These are phyloP conservation scores for Penicillium chermesinum DNA, from an alignment of 495 filamentous ascomycete species.

Conservation along the genomic window DNA sequence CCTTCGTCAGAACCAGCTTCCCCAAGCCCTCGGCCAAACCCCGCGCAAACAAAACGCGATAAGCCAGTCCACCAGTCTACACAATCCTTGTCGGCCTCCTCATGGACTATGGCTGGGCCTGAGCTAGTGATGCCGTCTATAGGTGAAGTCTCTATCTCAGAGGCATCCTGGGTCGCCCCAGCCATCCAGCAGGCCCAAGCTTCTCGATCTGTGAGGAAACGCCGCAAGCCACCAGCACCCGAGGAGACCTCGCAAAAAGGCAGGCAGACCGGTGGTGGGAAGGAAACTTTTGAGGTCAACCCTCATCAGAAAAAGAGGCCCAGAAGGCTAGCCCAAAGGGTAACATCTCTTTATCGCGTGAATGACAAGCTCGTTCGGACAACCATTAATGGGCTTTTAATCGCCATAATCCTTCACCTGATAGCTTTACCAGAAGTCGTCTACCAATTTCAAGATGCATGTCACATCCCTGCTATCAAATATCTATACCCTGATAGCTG, in stretches of 20 bases:
- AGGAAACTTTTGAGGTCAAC: not conserved
- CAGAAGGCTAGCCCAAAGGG: not conserved
- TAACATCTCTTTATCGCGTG: not conserved
- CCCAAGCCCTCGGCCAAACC: slow-evolving; percentile 5
- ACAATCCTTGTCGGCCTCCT: slow-evolving; percentile 28
- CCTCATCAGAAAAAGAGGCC: not conserved
- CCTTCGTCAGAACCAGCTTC: slow-evolving; percentile 1
- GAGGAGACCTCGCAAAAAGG: not conserved
- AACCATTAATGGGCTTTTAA: slow-evolving; percentile 29
- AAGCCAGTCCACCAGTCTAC: slow-evolving; percentile 11
- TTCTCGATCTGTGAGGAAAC: slow-evolving; percentile 18
- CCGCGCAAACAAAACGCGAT: slow-evolving; percentile 4
- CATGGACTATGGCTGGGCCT: slow-evolving; percentile 31
- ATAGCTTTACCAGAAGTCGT: slow-evolving; percentile 39
- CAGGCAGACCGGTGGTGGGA: not conserved
- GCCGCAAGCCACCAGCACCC: slow-evolving; percentile 21
- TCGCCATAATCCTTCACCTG: slow-evolving; percentile 32
- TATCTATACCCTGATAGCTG: slow-evolving; percentile 35
- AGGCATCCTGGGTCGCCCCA: slow-evolving; percentile 39
- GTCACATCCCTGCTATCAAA: slow-evolving; percentile 23
- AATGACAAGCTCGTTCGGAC: slow-evolving; percentile 12
- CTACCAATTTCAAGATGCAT: slow-evolving; percentile 33
- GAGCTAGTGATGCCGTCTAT: slow-evolving; percentile 47
- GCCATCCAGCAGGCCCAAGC: slow-evolving; percentile 16
- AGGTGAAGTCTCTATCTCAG: slow-evolving; percentile 30